Conservation (phyloP, 495 filamentous ascomycete species). For the Lasiosphaeris hirsuta region DNA sequence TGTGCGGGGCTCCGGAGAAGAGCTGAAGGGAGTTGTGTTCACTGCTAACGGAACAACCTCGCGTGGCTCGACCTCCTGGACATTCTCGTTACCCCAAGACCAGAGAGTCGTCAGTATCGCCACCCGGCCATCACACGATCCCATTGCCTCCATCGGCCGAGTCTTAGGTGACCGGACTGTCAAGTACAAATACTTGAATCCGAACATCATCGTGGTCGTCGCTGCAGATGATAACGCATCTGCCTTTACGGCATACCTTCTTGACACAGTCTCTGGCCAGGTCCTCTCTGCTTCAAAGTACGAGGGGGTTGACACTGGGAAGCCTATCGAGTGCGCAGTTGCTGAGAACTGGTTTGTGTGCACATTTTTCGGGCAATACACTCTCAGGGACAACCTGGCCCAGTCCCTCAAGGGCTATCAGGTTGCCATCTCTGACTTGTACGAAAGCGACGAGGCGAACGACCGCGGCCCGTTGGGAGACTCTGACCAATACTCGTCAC, state of each 20-base stretch:
- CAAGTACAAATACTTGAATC: constrained; percentile 94
- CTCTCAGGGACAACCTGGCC: constrained; percentile 43
- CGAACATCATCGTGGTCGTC: constrained; percentile 78
- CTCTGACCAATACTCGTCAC: constrained; percentile 66
- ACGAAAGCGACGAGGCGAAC: constrained; percentile 78
- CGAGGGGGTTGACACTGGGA: constrained; percentile 66
- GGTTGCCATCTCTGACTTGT: constrained; percentile 81
- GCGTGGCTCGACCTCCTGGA: constrained; percentile 61
- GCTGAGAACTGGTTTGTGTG: constrained; percentile 97
- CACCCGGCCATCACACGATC: constrained; percentile 70
- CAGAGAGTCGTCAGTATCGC: constrained; percentile 66
- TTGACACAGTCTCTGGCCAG: constrained; percentile 83
- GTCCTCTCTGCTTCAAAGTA: constrained; percentile 70
- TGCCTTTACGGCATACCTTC: constrained; percentile 68
- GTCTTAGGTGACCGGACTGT: constrained; percentile 89
- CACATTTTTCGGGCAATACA: constrained; percentile 69
- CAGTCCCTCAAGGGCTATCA: constrained; percentile 77
- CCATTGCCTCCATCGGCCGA: constrained; percentile 89
- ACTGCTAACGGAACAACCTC: constrained; percentile 40
- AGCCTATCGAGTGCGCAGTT: constrained; percentile 71
- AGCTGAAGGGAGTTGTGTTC: constrained; percentile 59
- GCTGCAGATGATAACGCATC: constrained; percentile 56
- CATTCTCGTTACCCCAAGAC: constrained; percentile 63
- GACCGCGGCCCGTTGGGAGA: constrained; percentile 77
- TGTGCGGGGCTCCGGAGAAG: constrained; percentile 56